Base-by-base conservation (phyloP, 2,329 filamentous ascomycete species). In the Dothidotthia symphoricarpi region DNA sequence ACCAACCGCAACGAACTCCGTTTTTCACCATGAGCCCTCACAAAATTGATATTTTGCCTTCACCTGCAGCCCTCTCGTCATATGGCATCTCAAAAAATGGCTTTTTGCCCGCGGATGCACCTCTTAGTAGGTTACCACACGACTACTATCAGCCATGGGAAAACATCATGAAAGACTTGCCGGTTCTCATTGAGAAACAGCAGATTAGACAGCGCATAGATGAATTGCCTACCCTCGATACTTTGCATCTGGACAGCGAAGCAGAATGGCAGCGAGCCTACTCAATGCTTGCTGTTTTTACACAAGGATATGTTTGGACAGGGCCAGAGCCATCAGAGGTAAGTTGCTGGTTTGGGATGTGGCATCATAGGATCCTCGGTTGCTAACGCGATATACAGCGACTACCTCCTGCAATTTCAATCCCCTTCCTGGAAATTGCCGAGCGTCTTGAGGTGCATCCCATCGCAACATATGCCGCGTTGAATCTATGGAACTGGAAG, bases 101-200 rank as follows among this genome's bases (percentile, higher is more conserved):
- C 52, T 95, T 95, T 68, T 76, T 95, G 29, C 87, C 89, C 2
- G 74, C 83, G 39, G 80, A 84, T 45, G 68, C 83, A 17, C 88
- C 88, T 24, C 71, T 95, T 46, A 80, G 81, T 42, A 74, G 78
- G 39, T 78, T 95, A 11, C 83, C 86, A 11, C 84, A 94, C 54
- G 80, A 82, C 3, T 93, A 93, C 70, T 95, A 95, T 68, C 82
- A 85, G 65, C 85, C 86, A 61, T 95, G 89, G 89, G 89, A 95
- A 68, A 76, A 81, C 29, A 78, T 93, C 32, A 78, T 82, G 26
- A 76, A 81, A 45, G 88, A 90, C 56, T 73, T 95, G 12, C 88
- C 91, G 63, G 75, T 78, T 1, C 74, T 94, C 34, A 80, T 94
- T 35, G 75, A 90, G 36, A 88, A 79, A 63, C 83, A 83, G 59